Evolutionary conservation across 768 basidiomycete genomes (phyloP).

Genomic region (Pisolithus sp.): DNA sequence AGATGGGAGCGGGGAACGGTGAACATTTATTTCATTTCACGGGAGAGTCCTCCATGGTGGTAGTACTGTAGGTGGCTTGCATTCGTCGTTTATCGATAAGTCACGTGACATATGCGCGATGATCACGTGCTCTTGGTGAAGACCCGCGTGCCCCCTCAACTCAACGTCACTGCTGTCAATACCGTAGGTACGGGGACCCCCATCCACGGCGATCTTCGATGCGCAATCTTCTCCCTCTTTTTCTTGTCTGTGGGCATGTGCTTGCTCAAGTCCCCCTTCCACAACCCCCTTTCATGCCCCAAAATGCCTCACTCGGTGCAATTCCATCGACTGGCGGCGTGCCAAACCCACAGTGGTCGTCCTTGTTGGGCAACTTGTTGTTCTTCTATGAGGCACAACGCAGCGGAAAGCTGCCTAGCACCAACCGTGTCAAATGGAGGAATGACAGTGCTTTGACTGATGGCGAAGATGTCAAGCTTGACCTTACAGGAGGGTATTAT

Average conservation of each 20-base stretch:
- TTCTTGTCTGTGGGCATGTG: constrained; percentile 22
- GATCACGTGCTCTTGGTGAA: constrained; percentile 14
- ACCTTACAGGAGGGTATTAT: constrained; percentile 85
- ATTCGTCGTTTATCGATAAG: too few species aligned
- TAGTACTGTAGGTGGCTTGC: too few species aligned
- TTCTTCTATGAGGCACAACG: constrained; percentile 93
- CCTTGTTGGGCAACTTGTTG: constrained; percentile 69
- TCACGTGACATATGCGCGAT: constrained; percentile 9
- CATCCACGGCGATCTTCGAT: constrained; percentile 7
- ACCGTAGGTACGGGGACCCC: too few species aligned
- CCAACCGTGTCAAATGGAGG: constrained; percentile 79
- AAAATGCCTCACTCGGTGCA: constrained; percentile 51
- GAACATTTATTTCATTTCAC: too few species aligned
- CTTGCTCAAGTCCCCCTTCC: constrained; percentile 59
- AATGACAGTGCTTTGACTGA: constrained; percentile 77
- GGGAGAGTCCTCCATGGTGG: too few species aligned
- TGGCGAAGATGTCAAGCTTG: constrained; percentile 64
- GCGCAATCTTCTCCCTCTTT: constrained; percentile 12
- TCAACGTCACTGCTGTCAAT: too few species aligned
- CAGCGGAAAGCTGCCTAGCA: constrained; percentile 62
- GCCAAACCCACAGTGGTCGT: constrained; percentile 79
- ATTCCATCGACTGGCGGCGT: constrained; percentile 33
- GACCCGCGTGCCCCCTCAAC: too few species aligned
- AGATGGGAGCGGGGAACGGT: too few species aligned
- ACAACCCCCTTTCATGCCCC: constrained; percentile 58